Percentiles rank a stretch among this genome's conserved stretches.
Evolutionary conservation across 1,139 yeast genomes (phyloP).

Genomic region (Sugiyamaella paludigena): DNA sequence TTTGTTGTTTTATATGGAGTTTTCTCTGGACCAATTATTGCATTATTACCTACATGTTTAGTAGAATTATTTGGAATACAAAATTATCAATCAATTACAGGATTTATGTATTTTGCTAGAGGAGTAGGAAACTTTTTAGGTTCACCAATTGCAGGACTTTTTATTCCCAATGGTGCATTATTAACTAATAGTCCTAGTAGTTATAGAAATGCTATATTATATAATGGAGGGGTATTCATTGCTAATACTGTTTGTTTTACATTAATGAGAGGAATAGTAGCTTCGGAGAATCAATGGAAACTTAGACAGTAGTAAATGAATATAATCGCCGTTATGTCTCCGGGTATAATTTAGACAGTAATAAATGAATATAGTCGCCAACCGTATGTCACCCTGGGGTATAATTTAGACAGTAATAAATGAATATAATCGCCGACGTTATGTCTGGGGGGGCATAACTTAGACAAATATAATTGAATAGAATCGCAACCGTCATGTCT

Average conservation of each 20-base stretch:
- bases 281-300: constrained; percentile 10
- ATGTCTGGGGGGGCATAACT: no score
- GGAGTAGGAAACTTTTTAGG: constrained; percentile 29
- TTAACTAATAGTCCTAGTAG: constrained; percentile 12
- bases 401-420: constrained; percentile 7
- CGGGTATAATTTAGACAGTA: no score
- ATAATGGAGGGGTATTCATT: constrained; percentile 23
- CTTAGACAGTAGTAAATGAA: constrained; percentile 6
- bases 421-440: background rate
- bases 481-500: no score
- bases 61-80: constrained; percentile 42
- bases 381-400: no score
- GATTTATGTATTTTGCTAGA: constrained; percentile 25
- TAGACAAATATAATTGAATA: no score
- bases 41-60: constrained; percentile 43
- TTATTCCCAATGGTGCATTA: constrained; percentile 14
- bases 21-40: constrained; percentile 41
- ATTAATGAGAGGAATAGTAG: constrained; percentile 12
- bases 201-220: constrained; percentile 22
- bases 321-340: background rate
- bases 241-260: constrained; percentile 15
- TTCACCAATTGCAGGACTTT: constrained; percentile 29
- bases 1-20: constrained; percentile 40
- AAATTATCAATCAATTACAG: constrained; percentile 25
- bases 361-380: no score